These are phyloP conservation scores for Fusarium sp. DNA, from an alignment of 2,329 filamentous ascomycete species.

Conservation along the genomic window DNA sequence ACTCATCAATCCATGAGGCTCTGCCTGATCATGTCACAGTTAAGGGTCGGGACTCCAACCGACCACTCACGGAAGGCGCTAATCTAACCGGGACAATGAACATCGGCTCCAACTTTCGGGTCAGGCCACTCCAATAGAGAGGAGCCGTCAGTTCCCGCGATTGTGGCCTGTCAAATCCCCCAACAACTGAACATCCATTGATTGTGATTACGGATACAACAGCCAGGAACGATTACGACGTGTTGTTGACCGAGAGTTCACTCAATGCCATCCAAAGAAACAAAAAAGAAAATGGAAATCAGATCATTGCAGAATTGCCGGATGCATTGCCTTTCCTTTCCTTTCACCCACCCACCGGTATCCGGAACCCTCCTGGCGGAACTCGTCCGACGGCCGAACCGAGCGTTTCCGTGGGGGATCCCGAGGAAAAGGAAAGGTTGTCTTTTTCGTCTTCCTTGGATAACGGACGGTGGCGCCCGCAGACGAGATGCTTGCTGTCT, in stretches of 20 bases:
- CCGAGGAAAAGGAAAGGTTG: slow-evolving; percentile 35
- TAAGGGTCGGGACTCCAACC: slow-evolving; percentile 24
- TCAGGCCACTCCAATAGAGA: slow-evolving; percentile 32
- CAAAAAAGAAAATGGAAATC: slow-evolving; percentile 4
- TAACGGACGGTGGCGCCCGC: slow-evolving; percentile 26
- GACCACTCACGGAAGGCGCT: slow-evolving; percentile 14
- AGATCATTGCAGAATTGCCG: slow-evolving; percentile 1
- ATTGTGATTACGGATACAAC: too few species aligned
- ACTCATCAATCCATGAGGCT: slow-evolving; percentile 28
- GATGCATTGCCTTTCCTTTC: background rate
- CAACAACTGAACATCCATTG: slow-evolving; percentile 15
- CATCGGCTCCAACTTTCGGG: slow-evolving; percentile 6
- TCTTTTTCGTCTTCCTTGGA: slow-evolving; percentile 1
- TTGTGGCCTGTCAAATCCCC: slow-evolving; percentile 32
- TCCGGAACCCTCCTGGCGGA: slow-evolving; percentile 22
- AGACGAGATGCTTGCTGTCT: background rate
- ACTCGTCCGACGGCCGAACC: slow-evolving; percentile 44
- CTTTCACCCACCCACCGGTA: slow-evolving; percentile 15
- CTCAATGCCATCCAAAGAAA: background rate
- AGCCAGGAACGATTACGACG: slow-evolving; percentile 13
- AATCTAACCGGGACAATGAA: slow-evolving; percentile 16
- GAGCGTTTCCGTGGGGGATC: slow-evolving; percentile 43
- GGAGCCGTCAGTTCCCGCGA: slow-evolving; percentile 29
- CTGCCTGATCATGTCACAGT: slow-evolving; percentile 17
- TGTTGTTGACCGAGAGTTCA: background rate